Evolutionary conservation across 129 eudicot genomes (phyloP).

Genomic region (Pittosporum tobira): DNA sequence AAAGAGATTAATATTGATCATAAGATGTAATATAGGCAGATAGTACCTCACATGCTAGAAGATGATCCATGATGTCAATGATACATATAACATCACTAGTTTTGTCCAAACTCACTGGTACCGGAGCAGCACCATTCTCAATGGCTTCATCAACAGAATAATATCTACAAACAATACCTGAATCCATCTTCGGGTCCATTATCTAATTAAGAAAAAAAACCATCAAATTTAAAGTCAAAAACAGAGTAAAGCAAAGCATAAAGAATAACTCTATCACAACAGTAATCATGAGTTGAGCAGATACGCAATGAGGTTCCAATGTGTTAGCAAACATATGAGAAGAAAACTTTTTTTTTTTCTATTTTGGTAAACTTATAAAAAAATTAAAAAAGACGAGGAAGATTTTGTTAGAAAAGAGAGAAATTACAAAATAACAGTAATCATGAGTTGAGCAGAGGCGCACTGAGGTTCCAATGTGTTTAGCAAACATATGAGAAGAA

Average conservation of each 20-base stretch:
- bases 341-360: too few relatives aligned
- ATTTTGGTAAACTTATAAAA: too few relatives aligned
- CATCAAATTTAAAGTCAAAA: conserved; percentile 1
- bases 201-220: conserved; percentile 53
- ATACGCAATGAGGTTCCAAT: background rate
- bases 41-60: conserved; percentile 89
- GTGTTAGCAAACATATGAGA: too few relatives aligned
- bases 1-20: conserved; percentile 9
- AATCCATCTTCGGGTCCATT: conserved; percentile 99
- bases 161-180: conserved; percentile 83
- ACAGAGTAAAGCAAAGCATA: background rate
- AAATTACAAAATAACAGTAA: too few relatives aligned
- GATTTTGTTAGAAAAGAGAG: too few relatives aligned
- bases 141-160: conserved; percentile 95
- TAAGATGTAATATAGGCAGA: conserved; percentile 2
- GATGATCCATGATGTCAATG: conserved; percentile 86
- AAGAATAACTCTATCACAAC: background rate
- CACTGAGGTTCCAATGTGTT: background rate
- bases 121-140: conserved; percentile 90
- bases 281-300: background rate
- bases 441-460: background rate
- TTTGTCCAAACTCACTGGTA: conserved; percentile 70
- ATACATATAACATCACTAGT: conserved; percentile 55
- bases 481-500: too few relatives aligned
- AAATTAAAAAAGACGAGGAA: too few relatives aligned